Conservation (phyloP, 331 rosid species). For the Malus hybrid region DNA sequence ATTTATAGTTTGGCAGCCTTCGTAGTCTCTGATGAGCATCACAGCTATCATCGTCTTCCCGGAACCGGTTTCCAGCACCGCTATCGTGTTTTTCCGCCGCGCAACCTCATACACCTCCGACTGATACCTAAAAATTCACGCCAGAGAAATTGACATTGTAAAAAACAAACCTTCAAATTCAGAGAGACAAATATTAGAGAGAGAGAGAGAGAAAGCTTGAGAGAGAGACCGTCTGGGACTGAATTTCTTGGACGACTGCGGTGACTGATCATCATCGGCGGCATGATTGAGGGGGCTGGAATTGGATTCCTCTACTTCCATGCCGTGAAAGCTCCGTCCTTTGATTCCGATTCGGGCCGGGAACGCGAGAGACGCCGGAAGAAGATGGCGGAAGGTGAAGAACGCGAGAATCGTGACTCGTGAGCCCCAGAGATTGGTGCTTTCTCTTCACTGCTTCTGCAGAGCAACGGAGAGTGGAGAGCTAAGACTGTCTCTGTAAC, state of each 20-base stretch:
- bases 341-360: neutral
- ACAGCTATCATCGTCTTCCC: constrained; percentile 83
- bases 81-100: constrained; percentile 59
- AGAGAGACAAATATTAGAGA: neutral
- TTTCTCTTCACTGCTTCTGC: neutral
- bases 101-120: constrained; percentile 60
- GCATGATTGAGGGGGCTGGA: neutral
- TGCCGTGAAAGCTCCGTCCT: neutral
- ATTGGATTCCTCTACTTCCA: neutral
- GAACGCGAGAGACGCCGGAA: neutral
- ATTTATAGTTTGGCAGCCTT: constrained; percentile 25
- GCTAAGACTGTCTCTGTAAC: no score
- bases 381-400: neutral
- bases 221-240: constrained; percentile 40
- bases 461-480: neutral
- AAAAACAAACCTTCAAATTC: neutral
- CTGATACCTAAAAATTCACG: constrained; percentile 47
- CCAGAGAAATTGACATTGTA: neutral
- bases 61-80: constrained; percentile 78
- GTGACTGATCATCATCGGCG: neutral
- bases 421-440: neutral
- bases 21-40: constrained; percentile 58
- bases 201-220: neutral
- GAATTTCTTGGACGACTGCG: neutral
- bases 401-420: neutral